Base-by-base conservation (phyloP, 169 alveolate genomes). In the Theileria sp. region DNA sequence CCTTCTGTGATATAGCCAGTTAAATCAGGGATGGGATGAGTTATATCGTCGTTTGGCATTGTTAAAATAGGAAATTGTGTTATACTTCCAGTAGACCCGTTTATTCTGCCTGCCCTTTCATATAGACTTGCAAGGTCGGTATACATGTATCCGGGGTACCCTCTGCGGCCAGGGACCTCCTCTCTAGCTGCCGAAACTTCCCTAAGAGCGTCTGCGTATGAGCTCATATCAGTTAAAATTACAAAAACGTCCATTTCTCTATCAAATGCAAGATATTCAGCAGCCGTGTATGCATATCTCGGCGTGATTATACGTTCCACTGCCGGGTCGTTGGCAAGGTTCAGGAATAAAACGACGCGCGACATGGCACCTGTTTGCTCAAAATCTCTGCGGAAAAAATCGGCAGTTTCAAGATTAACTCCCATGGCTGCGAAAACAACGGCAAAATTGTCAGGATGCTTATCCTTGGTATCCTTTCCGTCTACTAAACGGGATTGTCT, bases 111-210 rank as follows among this genome's bases (percentile, higher is more conserved):
- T 0, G 99, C 99, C 79, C 99, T 92, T 86, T 98, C 99, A 88
- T 98, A 98, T 75, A 98, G 97, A 21, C 99, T 97, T 8, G 99
- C 96, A 65, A 98, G 93, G 93, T 98, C 99, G 58, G 99, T 97
- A 85, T 98, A 98, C 99, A 98, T 97, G 94, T 98, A 98, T 71
- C 99, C 99, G 9, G 99, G 99, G 88, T 97, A 98, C 23, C 99
- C 99, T 81, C 99, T 92, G 81, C 99, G 95, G 13, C 99, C 99
- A 50, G 99, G 99, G 66, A 98, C 99, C 93, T 98, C 99, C 87
- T 98, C 99, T 87, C 99, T 95, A n/a, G 99, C 99, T 12, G 99
- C 99, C 4, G 99, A 98, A 68, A 98, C 99, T 92, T 98, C 99
- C 86, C 99, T 96, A 68, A 98, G 95, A 36, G 99, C 99, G 86